A percentile compares a stretch with the other conserved stretches of the same genome.
Evolutionary conservation across 2,329 filamentous ascomycete species (phyloP).

Genomic region (Xylariaceae sp.): DNA sequence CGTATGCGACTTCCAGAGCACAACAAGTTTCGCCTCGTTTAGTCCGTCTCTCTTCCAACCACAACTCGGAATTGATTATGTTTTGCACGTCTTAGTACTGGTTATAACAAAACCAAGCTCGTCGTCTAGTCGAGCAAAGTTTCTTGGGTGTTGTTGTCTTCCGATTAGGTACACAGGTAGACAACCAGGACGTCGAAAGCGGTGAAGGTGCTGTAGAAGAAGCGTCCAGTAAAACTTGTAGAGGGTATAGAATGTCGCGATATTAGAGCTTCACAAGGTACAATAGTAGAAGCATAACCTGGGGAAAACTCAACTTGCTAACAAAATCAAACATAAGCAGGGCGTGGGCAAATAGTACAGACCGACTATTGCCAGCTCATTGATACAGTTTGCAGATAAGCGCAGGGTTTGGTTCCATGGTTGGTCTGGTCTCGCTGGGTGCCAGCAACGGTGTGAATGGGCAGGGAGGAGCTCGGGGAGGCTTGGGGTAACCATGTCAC

Average conservation of each 20-base stretch:
- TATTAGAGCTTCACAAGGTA: conserved; percentile 8
- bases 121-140: conserved; percentile 8
- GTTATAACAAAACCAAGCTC: conserved; percentile 6
- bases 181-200: conserved; percentile 3
- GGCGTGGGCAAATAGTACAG: background rate
- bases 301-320: background rate
- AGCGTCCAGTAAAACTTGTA: conserved; percentile 14
- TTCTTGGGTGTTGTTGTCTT: conserved; percentile 24
- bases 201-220: conserved; percentile 1
- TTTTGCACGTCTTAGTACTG: background rate
- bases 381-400: conserved; percentile 10
- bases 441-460: conserved; percentile 14
- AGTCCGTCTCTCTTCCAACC: background rate
- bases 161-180: conserved; percentile 15
- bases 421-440: background rate
- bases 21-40: background rate
- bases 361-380: conserved; percentile 10
- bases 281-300: conserved; percentile 8
- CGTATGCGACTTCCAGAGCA: conserved; percentile 11
- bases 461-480: conserved; percentile 9
- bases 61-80: background rate
- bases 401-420: conserved; percentile 11
- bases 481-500: conserved; percentile 16
- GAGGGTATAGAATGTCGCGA: conserved; percentile 20
- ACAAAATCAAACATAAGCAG: conserved; percentile 4